Evolutionary conservation across 1,139 yeast species (phyloP), one percentile per base, ranked within the genome.

Genomic region (Lodderomyces theae): DNA sequence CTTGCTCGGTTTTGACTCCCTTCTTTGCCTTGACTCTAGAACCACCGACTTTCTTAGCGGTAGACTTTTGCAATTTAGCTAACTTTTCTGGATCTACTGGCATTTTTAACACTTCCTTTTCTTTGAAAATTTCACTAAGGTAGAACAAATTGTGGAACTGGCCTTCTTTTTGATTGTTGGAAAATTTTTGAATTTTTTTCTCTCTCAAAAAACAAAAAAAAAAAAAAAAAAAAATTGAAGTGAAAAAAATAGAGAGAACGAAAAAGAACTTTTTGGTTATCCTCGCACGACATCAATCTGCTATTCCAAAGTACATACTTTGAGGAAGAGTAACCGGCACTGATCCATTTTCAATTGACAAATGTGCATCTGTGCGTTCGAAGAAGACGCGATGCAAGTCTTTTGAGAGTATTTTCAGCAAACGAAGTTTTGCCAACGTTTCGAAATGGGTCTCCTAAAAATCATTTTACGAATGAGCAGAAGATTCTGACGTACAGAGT

Each of bases 61-160:
- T 69, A 50, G 79, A 71, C 66, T 84, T 82, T 72, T 84, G 89
- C 67, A 85, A 77, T 71, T 83, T 84, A 58, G 90, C 92, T 75
- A 85, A 76, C 71, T 85, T 85, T 71, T 82, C 92, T 73, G 86
- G 90, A 66, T 85, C 92, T 66, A 85, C 77, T 68, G 89, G 89
- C 94, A 85, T 85, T 9, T 26, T 30, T 5, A 11, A 15, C 31
- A 15, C 18, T 28, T 15, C 7, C 18, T 15, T 28, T 28, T 28
- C 9, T n/a, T 11, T 28, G 13, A 7, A 9, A 10, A 15, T 11
- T n/a, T 28, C 31, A 15, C 13, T 28, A 3, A 8, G 18, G 18
- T 28, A 8, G n/a, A 28, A 28, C 18, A 28, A 28, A 28, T 13
- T 28, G 31, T n/a, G 31, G 9, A 28, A 15, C 7, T 15, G 10